phyloP scores from a whole-genome alignment of 176 grass and related monocot genomes.

The Cenchrus fungigraminus region DNA sequence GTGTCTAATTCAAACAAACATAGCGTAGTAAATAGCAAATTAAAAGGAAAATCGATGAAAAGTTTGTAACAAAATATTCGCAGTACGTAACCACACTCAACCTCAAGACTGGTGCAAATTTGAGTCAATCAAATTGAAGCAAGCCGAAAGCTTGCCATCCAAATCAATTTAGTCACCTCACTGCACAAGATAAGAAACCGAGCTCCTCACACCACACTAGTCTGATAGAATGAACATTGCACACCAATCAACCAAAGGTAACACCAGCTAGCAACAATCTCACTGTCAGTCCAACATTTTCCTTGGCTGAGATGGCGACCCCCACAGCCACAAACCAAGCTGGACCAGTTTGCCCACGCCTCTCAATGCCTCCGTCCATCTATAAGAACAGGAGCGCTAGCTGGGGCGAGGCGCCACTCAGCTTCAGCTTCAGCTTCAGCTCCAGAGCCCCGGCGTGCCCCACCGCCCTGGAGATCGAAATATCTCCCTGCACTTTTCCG shows the following conservation, averaged over 20 bases:
- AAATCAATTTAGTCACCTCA: neutral
- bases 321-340: neutral
- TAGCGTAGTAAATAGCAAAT: too few species aligned
- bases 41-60: too few species aligned
- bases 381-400: neutral
- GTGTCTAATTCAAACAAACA: too few species aligned
- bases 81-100: too few species aligned
- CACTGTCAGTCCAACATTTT: neutral
- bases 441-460: neutral
- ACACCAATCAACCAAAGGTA: neutral
- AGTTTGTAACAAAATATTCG: too few species aligned
- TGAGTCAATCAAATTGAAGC: neutral
- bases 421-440: too few species aligned
- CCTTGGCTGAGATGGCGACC: slow-evolving; percentile 23
- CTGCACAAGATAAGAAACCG: neutral
- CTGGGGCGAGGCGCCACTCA: neutral
- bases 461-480: neutral
- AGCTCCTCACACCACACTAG: neutral
- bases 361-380: neutral
- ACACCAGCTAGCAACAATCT: neutral
- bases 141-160: neutral
- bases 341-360: slow-evolving; percentile 25
- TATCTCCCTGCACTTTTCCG: slow-evolving; percentile 6
- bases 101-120: neutral
- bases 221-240: neutral